Evolutionary conservation across 192 early-diverging fungal genomes (phyloP).

Genomic region (Backusella tarrabulga): DNA sequence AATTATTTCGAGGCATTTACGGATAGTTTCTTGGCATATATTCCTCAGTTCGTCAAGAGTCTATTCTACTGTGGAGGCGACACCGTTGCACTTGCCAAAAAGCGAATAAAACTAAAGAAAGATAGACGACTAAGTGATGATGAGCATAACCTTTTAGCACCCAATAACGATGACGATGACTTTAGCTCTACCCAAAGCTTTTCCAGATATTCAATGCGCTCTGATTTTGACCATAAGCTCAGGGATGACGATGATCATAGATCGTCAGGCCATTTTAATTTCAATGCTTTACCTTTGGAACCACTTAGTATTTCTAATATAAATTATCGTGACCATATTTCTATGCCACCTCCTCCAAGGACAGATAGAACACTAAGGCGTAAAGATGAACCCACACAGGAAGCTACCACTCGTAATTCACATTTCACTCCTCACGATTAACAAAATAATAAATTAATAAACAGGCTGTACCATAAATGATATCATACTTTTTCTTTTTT

Average conservation of each 20-base stretch:
- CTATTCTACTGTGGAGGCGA: slow-evolving; percentile 25
- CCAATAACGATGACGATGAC: not conserved
- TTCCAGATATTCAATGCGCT: not conserved
- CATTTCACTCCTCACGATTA: not conserved
- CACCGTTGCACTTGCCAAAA: slow-evolving; percentile 27
- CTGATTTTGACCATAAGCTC: not conserved
- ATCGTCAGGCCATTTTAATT: not conserved
- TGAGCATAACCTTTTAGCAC: slow-evolving; percentile 1
- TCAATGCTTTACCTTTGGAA: slow-evolving; percentile 17
- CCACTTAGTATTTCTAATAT: slow-evolving; percentile 1
- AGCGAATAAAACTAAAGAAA: slow-evolving; percentile 21
- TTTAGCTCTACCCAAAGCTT: not conserved
- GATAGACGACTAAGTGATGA: slow-evolving; percentile 15
- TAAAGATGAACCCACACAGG: not conserved
- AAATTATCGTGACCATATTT: not conserved
- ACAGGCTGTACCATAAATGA: not conserved
- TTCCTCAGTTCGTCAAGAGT: slow-evolving; percentile 29
- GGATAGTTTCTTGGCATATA: slow-evolving; percentile 27
- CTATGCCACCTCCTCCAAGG: not conserved
- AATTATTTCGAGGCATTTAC: slow-evolving; percentile 14
- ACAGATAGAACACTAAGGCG: not conserved
- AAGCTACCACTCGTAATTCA: not conserved
- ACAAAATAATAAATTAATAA: not conserved
- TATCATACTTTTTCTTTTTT: not conserved
- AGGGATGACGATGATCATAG: not conserved